These are phyloP conservation scores for Kodamaea kaohsiungensis DNA, from an alignment of 805 yeast genomes.

Conservation along the genomic window DNA sequence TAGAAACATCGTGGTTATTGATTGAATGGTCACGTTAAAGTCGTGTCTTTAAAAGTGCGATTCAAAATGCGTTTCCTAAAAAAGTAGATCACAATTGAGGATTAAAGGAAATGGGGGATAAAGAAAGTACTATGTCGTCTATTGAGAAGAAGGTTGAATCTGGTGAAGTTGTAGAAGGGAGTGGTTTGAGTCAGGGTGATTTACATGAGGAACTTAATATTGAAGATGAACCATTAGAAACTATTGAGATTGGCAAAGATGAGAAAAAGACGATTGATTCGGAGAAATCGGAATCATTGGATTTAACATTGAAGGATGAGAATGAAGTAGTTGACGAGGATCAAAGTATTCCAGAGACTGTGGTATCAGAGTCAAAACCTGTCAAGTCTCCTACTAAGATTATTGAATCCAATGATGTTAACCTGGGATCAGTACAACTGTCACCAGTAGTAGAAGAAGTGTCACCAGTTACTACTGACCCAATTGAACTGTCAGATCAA, in stretches of 20 bases:
- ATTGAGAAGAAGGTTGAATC: too few relatives aligned
- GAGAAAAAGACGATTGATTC: not conserved
- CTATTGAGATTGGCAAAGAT: not conserved
- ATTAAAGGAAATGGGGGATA: not conserved
- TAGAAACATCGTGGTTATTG: slow-evolving; percentile 19
- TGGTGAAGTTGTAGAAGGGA: too few relatives aligned
- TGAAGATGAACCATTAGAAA: not conserved
- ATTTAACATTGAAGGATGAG: not conserved
- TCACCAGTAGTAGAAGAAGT: too few relatives aligned
- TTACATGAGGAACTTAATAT: not conserved
- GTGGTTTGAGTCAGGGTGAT: not conserved
- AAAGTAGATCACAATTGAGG: not conserved
- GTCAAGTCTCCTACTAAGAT: not conserved
- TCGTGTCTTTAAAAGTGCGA: not conserved
- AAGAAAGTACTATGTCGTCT: not conserved
- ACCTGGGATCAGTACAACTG: too few relatives aligned
- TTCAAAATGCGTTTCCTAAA: not conserved
- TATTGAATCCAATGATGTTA: not conserved
- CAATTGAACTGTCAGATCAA: not conserved
- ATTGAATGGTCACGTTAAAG: slow-evolving; percentile 1
- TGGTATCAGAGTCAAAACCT: not conserved
- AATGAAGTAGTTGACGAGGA: not conserved
- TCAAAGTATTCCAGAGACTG: not conserved
- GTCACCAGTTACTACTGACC: not conserved
- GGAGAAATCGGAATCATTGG: not conserved